phyloP scores from a whole-genome alignment of 306 rosid genomes.

The Prunus mira region DNA sequence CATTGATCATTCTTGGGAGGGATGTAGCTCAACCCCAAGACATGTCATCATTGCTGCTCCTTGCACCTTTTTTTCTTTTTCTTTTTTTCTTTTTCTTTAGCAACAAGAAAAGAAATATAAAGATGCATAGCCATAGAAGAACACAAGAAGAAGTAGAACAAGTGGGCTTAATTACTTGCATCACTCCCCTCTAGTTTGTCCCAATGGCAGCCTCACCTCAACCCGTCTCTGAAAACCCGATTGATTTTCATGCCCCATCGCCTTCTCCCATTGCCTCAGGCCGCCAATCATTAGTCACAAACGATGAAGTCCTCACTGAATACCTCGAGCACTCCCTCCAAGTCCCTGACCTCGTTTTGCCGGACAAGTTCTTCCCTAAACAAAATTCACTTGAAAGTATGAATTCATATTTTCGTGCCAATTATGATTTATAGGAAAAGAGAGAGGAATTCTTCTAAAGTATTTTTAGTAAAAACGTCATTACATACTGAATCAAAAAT shows the following conservation, averaged over 20 bases:
- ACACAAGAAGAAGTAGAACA: background rate
- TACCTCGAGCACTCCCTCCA: conserved; percentile 67
- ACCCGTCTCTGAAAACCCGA: conserved; percentile 33
- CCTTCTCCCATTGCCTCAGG: conserved; percentile 85
- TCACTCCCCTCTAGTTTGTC: background rate
- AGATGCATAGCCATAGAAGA: background rate
- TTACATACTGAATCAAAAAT: background rate
- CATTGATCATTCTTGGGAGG: conserved; percentile 37
- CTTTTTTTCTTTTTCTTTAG: background rate
- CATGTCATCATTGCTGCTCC: conserved; percentile 57
- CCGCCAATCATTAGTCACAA: conserved; percentile 53
- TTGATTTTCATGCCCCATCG: conserved; percentile 91
- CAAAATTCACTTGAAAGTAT: conserved; percentile 34
- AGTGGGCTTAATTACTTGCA: background rate
- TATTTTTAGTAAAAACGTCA: too few relatives aligned
- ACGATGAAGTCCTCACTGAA: conserved; percentile 63
- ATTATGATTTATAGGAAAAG: too few relatives aligned
- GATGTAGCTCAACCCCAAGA: conserved; percentile 34
- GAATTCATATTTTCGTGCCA: too few relatives aligned
- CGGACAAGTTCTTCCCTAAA: conserved; percentile 73
- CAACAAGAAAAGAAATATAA: background rate
- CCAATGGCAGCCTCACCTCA: conserved; percentile 38
- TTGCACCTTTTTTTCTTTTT: conserved; percentile 11
- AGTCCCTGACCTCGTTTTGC: conserved; percentile 77
- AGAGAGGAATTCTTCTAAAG: too few relatives aligned